These are phyloP conservation scores for Kandelia obovata DNA, from an alignment of 345 rosid genomes.

Conservation along the genomic window DNA sequence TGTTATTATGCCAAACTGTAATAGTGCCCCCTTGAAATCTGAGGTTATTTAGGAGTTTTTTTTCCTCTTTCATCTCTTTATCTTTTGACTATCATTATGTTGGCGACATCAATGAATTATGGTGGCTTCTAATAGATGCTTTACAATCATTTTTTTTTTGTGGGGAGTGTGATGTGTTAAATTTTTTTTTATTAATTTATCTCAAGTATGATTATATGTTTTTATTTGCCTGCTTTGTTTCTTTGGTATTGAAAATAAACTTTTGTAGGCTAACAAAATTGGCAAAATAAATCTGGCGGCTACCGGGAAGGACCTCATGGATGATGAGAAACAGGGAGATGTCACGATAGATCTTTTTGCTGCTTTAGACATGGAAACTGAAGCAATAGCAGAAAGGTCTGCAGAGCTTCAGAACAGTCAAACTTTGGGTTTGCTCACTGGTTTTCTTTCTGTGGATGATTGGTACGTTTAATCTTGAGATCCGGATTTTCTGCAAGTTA, in stretches of 20 bases:
- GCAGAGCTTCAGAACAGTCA: slow-evolving; percentile 84
- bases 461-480: slow-evolving; percentile 54
- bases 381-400: slow-evolving; percentile 72
- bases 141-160: slow-evolving; percentile 6
- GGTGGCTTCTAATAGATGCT: not conserved
- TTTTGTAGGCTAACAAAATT: slow-evolving; percentile 85
- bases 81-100: too few relatives aligned
- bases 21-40: not conserved
- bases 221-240: not conserved
- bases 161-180: not conserved
- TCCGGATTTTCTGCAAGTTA: not conserved
- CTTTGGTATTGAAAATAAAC: not conserved
- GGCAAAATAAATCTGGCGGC: slow-evolving; percentile 99
- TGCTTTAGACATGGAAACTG: slow-evolving; percentile 89
- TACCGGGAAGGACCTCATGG: slow-evolving; percentile 99
- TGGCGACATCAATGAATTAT: too few relatives aligned
- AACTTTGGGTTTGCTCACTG: slow-evolving; percentile 83
- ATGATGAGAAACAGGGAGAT: slow-evolving; percentile 97
- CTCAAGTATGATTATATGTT: not conserved
- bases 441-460: slow-evolving; percentile 94
- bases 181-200: not conserved
- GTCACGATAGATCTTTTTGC: slow-evolving; percentile 85
- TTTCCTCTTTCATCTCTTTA: not conserved
- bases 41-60: not conserved
- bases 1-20: not conserved